Base-by-base conservation (phyloP, 352 stramenopile genomes). In the Phytophthora macrochlamydospora region DNA sequence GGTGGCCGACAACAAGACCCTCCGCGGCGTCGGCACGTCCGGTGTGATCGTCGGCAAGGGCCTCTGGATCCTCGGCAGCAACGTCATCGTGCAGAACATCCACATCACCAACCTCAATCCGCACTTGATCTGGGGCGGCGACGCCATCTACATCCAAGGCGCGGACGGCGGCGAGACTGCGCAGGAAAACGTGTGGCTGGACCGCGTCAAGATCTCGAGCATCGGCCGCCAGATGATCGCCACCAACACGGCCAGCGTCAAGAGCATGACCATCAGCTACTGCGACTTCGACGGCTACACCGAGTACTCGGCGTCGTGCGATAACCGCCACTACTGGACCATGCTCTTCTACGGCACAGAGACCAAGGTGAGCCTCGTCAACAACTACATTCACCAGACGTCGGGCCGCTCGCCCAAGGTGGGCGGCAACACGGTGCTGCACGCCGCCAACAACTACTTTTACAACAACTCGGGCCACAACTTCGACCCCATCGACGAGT, bases 391-490 rank as follows among this genome's bases (percentile, higher is more conserved):
- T 8, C 43, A 49, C 43, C 14, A 49, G 12, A 49, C 43, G 43
- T 49, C 43, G 4, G 43, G 43, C 2, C 43, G 43, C 12, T 49
- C 43, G 43, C 43, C 43, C 3, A 49, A 49, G 43, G 43, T 49
- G 14, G 43, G 43, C 9, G 43, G 43, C 49, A 40, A 54, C 56
- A 52, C 56, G 6, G 48, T 62, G n/a, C 32, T 62, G 12, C 56
- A 62, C 33, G 44, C 56, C 18, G 56, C 56, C 33, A 62, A 62
- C 56, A 62, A 62, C 56, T 55, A 62, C 56, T 56, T 54, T 31
- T 62, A 56, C 56, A 62, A 62, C 44, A 62, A 62, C 56, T 55
- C 56, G 44, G 56, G 56, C 18, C 45, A 55, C 45, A 55, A 54
- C 44, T 62, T 62, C 33, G 31, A 55, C 45, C 44, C 56, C 31